phyloP scores from a whole-genome alignment of 352 stramenopile genomes.

The Peronosclerospora sorghi region DNA sequence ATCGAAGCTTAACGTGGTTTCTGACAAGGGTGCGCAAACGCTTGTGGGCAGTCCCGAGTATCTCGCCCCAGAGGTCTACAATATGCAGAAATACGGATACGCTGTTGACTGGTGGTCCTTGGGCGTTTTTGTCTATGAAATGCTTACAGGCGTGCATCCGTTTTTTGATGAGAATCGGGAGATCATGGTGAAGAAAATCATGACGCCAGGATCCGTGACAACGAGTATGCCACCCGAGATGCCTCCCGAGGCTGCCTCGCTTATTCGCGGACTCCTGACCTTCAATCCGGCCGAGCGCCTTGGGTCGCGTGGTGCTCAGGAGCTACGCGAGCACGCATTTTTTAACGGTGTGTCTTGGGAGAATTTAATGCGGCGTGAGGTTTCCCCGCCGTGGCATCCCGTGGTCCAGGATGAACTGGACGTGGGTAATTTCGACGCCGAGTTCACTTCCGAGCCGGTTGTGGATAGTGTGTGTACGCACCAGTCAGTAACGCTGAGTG shows the following conservation, averaged over 20 bases:
- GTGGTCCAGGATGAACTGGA: slow-evolving; percentile 60
- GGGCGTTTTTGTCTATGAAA: slow-evolving; percentile 85
- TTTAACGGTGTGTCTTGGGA: slow-evolving; percentile 81
- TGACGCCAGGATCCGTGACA: slow-evolving; percentile 49
- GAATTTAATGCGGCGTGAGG: slow-evolving; percentile 47
- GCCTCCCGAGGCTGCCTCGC: slow-evolving; percentile 47
- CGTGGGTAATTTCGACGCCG: slow-evolving; percentile 64
- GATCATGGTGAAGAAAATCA: slow-evolving; percentile 81
- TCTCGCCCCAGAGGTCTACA: slow-evolving; percentile 78
- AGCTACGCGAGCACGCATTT: slow-evolving; percentile 79
- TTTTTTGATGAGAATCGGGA: slow-evolving; percentile 84
- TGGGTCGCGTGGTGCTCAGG: slow-evolving; percentile 38
- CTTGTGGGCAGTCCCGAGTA: slow-evolving; percentile 84
- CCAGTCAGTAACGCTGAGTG: slow-evolving; percentile 46
- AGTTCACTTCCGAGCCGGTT: slow-evolving; percentile 68
- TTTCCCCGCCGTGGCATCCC: slow-evolving; percentile 47
- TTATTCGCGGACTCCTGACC: slow-evolving; percentile 67
- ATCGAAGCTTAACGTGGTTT: slow-evolving; percentile 67
- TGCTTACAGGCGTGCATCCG: slow-evolving; percentile 82
- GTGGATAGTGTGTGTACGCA: slow-evolving; percentile 65
- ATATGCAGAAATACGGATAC: slow-evolving; percentile 64
- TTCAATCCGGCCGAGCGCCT: slow-evolving; percentile 66
- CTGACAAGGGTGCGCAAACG: slow-evolving; percentile 54
- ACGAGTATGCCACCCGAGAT: slow-evolving; percentile 59
- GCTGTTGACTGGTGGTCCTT: slow-evolving; percentile 90